phyloP scores from a whole-genome alignment of 805 yeast genomes.

The Candida hungchunana region DNA sequence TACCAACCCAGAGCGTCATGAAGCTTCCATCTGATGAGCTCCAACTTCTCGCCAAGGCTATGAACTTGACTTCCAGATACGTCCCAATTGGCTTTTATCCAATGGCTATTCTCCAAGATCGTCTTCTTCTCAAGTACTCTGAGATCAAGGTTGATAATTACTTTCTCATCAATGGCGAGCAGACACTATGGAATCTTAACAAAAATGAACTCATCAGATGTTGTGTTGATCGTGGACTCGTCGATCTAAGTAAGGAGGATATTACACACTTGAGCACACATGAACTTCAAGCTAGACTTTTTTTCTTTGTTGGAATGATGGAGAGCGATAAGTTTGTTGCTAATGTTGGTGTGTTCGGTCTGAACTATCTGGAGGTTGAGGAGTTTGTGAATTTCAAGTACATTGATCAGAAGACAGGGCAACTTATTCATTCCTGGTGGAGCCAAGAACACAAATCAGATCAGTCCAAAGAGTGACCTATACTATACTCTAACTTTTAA shows the following conservation, averaged over 20 bases:
- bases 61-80: slow-evolving; percentile 37
- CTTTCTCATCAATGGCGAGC: slow-evolving; percentile 26
- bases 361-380: slow-evolving; percentile 20
- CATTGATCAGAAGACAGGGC: slow-evolving; percentile 9
- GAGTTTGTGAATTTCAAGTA: slow-evolving; percentile 8
- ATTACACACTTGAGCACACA: slow-evolving; percentile 30
- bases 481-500: too few relatives aligned
- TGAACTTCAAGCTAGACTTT: slow-evolving; percentile 33
- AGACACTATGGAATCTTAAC: slow-evolving; percentile 42
- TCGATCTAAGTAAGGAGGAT: slow-evolving; percentile 34
- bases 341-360: slow-evolving; percentile 31
- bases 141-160: slow-evolving; percentile 52
- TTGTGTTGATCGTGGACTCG: slow-evolving; percentile 53
- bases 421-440: slow-evolving; percentile 18
- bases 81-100: slow-evolving; percentile 38
- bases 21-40: slow-evolving; percentile 38
- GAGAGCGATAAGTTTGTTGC: slow-evolving; percentile 29
- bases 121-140: slow-evolving; percentile 36
- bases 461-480: neutral
- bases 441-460: slow-evolving; percentile 7
- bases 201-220: slow-evolving; percentile 49
- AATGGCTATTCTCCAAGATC: slow-evolving; percentile 32
- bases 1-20: slow-evolving; percentile 44
- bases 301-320: slow-evolving; percentile 38
- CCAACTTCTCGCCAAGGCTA: slow-evolving; percentile 31